Evolutionary conservation across 2,329 filamentous ascomycete species (phyloP), one percentile per base, ranked within the genome.

Genomic region (Neophaeococcomyces aloes): DNA sequence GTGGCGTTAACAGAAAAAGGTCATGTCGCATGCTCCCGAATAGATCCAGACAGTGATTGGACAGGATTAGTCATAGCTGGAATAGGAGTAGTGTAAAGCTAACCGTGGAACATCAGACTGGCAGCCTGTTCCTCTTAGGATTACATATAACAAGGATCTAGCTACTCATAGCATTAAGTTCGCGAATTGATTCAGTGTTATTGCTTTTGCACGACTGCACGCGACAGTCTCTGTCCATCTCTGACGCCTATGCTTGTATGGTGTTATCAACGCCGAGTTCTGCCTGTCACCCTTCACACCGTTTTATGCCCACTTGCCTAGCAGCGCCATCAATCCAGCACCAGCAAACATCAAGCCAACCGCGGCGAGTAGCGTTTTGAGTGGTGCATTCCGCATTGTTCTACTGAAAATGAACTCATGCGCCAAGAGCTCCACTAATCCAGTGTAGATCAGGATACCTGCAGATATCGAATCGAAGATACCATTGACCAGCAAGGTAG

Each of bases 381-480:
- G 68, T 1, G 77, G 76, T 0, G 83, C 83, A 39, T 77, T 77
- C 46, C 82, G 78, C 86, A 95, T 94, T 52, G 83, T 78, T 10
- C 17, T 44, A 62, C 84, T 91, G 67, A 94, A 94, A 83, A 96
- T 88, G 67, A 95, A 95, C 63, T 96, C 89, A 59, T 94, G 87
- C 1, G 89, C 89, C 70, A 95, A 81, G 32, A 96, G 70, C 68
- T 96, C 89, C 5, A 96, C 86, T 17, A 96, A 69, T 3, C 86
- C 87, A 0, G 89, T 95, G 65, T 95, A 96, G 54, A 96, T 82
- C 47, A 95, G 70, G 48, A 95, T 94, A 23, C 89, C 89, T 1
- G 86, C 85, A 38, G 81, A 86, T 55, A 95, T 85, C 1, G 85
- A 76, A 61, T 95, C 88, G 56, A 95, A 93, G 6, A 94, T 72